phyloP scores from a whole-genome alignment of 1,284 basidiomycete genomes.

The Cutaneotrichosporon sp. region DNA sequence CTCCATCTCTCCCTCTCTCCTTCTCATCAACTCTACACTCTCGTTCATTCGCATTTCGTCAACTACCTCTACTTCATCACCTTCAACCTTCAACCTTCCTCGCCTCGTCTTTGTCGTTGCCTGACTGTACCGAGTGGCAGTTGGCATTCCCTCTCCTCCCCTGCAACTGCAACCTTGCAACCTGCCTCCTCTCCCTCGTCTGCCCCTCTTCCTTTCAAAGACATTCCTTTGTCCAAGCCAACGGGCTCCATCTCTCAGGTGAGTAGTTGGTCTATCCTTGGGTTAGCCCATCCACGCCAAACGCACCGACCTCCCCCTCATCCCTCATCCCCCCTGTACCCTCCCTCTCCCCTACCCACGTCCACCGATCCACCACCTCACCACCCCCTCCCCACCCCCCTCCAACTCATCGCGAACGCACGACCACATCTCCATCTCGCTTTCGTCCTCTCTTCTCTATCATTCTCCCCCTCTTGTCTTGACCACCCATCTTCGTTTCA shows the following conservation, averaged over 20 bases:
- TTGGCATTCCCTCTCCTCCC: too few species aligned
- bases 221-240: too few species aligned
- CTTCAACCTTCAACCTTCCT: background rate
- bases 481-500: constrained; percentile 3
- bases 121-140: too few species aligned
- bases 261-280: too few species aligned
- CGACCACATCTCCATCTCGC: background rate
- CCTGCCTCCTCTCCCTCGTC: too few species aligned
- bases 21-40: background rate
- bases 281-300: background rate
- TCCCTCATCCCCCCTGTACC: background rate
- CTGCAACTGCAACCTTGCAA: too few species aligned
- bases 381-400: too few species aligned
- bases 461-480: background rate
- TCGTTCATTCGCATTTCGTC: background rate
- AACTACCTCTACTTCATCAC: background rate
- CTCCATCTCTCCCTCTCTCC: background rate
- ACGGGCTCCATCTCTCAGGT: background rate
- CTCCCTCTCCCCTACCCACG: too few species aligned
- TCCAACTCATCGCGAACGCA: background rate
- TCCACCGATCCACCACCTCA: too few species aligned
- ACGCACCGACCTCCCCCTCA: background rate
- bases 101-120: constrained; percentile 4
- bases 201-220: constrained; percentile 9
- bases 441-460: background rate